A percentile compares a stretch with the other conserved stretches of the same genome.
Conservation (phyloP, 768 basidiomycete genomes). For the Austroboletus eburneus region DNA sequence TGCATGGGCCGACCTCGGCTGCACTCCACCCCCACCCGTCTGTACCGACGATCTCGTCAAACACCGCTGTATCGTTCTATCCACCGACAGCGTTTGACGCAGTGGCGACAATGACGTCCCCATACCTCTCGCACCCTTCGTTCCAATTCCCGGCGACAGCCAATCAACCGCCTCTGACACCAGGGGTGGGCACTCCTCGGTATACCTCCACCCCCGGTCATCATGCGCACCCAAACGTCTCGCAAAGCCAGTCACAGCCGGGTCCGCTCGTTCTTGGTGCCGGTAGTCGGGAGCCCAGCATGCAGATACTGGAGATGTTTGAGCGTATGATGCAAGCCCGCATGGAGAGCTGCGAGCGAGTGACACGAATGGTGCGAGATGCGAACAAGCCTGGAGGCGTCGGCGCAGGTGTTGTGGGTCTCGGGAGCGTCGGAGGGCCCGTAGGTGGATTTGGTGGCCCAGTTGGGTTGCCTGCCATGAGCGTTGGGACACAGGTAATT, state of each 20-base stretch:
- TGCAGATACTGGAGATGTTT: slow-evolving; percentile 62
- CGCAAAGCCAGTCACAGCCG: slow-evolving; percentile 9
- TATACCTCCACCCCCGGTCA: slow-evolving; percentile 12
- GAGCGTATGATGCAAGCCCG: slow-evolving; percentile 69
- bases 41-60: slow-evolving; percentile 15
- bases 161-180: slow-evolving; percentile 10
- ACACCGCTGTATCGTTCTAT: slow-evolving; percentile 21
- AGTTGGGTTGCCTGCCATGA: slow-evolving; percentile 19
- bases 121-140: slow-evolving; percentile 29
- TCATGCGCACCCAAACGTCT: slow-evolving; percentile 4
- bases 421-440: slow-evolving; percentile 26
- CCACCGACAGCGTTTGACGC: slow-evolving; percentile 28
- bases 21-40: slow-evolving; percentile 16
- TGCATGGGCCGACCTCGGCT: slow-evolving; percentile 10
- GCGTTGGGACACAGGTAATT: slow-evolving; percentile 20
- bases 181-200: slow-evolving; percentile 9
- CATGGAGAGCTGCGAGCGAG: slow-evolving; percentile 71
- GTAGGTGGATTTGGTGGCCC: slow-evolving; percentile 30
- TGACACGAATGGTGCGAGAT: slow-evolving; percentile 50
- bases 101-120: slow-evolving; percentile 30
- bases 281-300: slow-evolving; percentile 36
- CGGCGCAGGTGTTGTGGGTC: slow-evolving; percentile 8
- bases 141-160: slow-evolving; percentile 20
- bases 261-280: slow-evolving; percentile 28
- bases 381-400: slow-evolving; percentile 23